Base-by-base conservation (phyloP, 2,329 filamentous ascomycete species). In the Colletotrichum sp. region DNA sequence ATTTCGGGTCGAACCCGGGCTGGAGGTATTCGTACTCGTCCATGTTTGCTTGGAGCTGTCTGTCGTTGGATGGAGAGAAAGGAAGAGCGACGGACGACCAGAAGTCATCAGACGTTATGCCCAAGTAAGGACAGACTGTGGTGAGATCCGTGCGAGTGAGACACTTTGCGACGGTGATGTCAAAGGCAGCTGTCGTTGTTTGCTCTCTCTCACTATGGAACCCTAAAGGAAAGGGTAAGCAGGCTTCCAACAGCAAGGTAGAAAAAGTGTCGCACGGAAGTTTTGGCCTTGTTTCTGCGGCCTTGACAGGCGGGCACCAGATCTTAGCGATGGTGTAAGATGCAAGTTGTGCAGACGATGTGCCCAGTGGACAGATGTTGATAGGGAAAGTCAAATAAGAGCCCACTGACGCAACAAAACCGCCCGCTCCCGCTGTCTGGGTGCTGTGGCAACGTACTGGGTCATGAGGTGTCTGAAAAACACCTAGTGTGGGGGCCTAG, bases 1-100 rank as follows among this genome's bases (percentile, higher is more conserved):
- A 92, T 82, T 90, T 90, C 25, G 97, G 93, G 83, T 99, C 95
- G 83, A 98, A 98, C 80, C 91, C 95, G 70, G 95, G 91, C 82
- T 96, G 92, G 36, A 98, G 93, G 83, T 98, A 99, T 79, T 95
- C 94, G 79, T 93, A 85, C 80, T 93, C 92, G 32, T 90, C 90
- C 91, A 93, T 93, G 78, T 68, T 27, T 52, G 12, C 32, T 61
- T 58, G 48, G n/a, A 60, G 30, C 18, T 36, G 30, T 62, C 18
- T 36, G 18, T 62, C 36, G 30, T 36, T 43, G 68, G 18, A 36
- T 25, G 15, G 56, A 60, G 27, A 74, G 27, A 28, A 18, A 39
- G 64, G 39, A 30, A 61, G 32, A 28, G 48, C 28, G 43, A 66
- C 25, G 18, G 30, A 34, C 8, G 55, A 25, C 32, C 10, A 56